phyloP scores from a whole-genome alignment of 805 yeast genomes.

The Millerozyma acaciae region DNA sequence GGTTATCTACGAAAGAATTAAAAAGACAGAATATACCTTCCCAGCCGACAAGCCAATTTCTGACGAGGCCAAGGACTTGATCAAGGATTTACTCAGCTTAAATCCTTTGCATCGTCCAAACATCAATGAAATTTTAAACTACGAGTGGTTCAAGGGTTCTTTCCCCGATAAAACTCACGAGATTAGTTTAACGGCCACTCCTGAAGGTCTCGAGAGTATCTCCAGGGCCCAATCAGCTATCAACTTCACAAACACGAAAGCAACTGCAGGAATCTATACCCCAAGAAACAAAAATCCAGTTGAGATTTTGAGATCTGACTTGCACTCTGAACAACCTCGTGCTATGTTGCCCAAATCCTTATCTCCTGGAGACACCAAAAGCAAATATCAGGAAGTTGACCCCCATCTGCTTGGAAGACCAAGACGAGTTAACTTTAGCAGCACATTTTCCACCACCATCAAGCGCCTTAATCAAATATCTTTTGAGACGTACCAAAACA shows the following conservation, averaged over 20 bases:
- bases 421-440: conserved; percentile 37
- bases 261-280: conserved; percentile 57
- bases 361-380: conserved; percentile 88
- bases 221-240: conserved; percentile 58
- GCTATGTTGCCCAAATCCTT: conserved; percentile 80
- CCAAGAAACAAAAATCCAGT: conserved; percentile 58
- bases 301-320: conserved; percentile 63
- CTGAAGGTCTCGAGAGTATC: conserved; percentile 51
- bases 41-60: conserved; percentile 71
- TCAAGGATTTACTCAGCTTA: conserved; percentile 66
- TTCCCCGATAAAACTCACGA: conserved; percentile 72
- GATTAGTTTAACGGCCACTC: conserved; percentile 59
- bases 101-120: conserved; percentile 82
- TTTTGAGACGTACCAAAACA: conserved; percentile 33
- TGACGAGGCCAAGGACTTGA: conserved; percentile 66
- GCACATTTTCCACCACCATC: conserved; percentile 36
- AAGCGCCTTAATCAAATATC: conserved; percentile 34
- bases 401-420: conserved; percentile 31
- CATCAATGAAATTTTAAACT: conserved; percentile 70
- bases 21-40: conserved; percentile 71
- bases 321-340: conserved; percentile 63
- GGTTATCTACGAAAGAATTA: conserved; percentile 87
- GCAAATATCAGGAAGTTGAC: conserved; percentile 74
- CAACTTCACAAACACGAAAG: conserved; percentile 65
- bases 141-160: conserved; percentile 83